Percentiles rank a stretch among this genome's conserved stretches.
phyloP scores from a whole-genome alignment of 345 rosid genomes.

The Bruguiera parviflora region DNA sequence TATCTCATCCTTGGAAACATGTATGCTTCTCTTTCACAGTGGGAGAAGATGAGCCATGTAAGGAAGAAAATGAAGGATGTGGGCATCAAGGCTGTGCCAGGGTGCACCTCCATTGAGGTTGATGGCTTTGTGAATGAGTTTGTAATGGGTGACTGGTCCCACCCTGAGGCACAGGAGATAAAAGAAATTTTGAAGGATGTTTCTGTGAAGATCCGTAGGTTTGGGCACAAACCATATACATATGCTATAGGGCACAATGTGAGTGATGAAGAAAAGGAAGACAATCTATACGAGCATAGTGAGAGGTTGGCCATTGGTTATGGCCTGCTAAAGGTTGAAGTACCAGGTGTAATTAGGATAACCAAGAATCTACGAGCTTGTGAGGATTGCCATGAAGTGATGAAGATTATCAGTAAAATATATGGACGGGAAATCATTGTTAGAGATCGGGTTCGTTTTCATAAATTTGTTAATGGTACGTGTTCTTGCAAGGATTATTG shows the following conservation, averaged over 20 bases:
- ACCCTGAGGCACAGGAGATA: constrained; percentile 19
- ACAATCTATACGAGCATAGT: constrained; percentile 11
- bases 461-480: constrained; percentile 19
- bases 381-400: constrained; percentile 19
- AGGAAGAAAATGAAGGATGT: constrained; percentile 18
- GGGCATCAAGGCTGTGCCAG: constrained; percentile 19
- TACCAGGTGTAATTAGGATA: constrained; percentile 15
- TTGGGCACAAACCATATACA: constrained; percentile 15
- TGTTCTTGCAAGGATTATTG: constrained; percentile 23
- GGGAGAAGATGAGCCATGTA: constrained; percentile 23
- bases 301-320: constrained; percentile 24
- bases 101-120: constrained; percentile 21
- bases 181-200: constrained; percentile 4
- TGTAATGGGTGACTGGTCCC: constrained; percentile 22
- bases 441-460: constrained; percentile 19
- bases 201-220: neutral
- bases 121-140: constrained; percentile 20
- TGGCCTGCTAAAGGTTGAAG: constrained; percentile 14
- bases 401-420: constrained; percentile 17
- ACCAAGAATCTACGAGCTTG: constrained; percentile 20
- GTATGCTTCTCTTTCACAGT: constrained; percentile 10
- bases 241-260: constrained; percentile 15
- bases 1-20: constrained; percentile 15
- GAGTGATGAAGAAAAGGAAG: constrained; percentile 16
- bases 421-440: constrained; percentile 16